A percentile compares a stretch with the other conserved stretches of the same genome.
Evolutionary conservation across 2,329 filamentous ascomycete species (phyloP).

Genomic region (Lomentospora prolificans): DNA sequence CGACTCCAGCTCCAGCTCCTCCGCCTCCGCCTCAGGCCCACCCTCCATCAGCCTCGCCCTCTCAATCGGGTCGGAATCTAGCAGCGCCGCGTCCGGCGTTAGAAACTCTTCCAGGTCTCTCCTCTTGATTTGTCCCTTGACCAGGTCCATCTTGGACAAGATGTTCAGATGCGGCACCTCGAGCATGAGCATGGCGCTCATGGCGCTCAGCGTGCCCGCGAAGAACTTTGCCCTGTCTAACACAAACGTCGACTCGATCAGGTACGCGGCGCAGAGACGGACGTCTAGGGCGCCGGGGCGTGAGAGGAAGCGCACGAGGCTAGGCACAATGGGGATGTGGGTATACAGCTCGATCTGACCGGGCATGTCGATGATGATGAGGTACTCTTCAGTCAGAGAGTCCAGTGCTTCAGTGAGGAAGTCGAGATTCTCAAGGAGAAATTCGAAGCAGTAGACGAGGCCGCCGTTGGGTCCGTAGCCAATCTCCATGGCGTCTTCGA

Average conservation of each 20-base stretch:
- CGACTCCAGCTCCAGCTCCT: conserved; percentile 36
- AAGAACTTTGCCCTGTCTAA: conserved; percentile 97
- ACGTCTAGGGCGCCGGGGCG: conserved; percentile 75
- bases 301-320: conserved; percentile 71
- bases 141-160: conserved; percentile 93
- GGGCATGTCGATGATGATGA: conserved; percentile 98
- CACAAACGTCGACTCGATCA: conserved; percentile 92
- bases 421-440: conserved; percentile 87
- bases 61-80: conserved; percentile 69
- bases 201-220: conserved; percentile 85
- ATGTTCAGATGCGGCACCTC: conserved; percentile 96
- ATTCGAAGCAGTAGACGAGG: conserved; percentile 94
- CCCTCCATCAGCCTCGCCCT: conserved; percentile 25
- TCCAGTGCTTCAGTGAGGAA: conserved; percentile 82
- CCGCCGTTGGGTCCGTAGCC: conserved; percentile 84
- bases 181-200: conserved; percentile 98
- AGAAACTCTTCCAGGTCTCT: conserved; percentile 84
- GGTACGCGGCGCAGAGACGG: conserved; percentile 83
- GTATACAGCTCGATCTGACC: conserved; percentile 98
- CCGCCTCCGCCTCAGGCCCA: conserved; percentile 36
- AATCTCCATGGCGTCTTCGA: conserved; percentile 95
- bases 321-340: conserved; percentile 84
- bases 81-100: conserved; percentile 70
- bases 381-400: conserved; percentile 81
- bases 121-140: conserved; percentile 80